Evolutionary conservation across 805 yeast species (phyloP).

Genomic region (Wickerhamomyces ciferrii): DNA sequence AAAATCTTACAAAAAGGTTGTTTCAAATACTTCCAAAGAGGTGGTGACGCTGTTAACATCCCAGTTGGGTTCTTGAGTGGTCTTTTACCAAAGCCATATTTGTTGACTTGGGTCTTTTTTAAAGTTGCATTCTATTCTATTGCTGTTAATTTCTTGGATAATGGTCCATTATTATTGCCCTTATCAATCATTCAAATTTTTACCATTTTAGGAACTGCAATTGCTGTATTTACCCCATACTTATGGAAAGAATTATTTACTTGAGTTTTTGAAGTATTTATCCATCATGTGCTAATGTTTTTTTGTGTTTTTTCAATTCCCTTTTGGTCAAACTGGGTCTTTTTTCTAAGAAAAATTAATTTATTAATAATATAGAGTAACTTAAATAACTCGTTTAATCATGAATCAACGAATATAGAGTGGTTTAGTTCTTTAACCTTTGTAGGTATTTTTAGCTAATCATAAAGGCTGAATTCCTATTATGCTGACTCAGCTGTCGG

Average conservation of each 20-base stretch:
- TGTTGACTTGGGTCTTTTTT: conserved; percentile 81
- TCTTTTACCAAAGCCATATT: conserved; percentile 65
- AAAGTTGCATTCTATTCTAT: conserved; percentile 86
- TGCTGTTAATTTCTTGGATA: conserved; percentile 55
- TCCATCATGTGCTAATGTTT: not conserved
- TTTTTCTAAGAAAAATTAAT: not conserved
- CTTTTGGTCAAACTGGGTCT: not conserved
- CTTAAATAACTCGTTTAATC: too few species aligned
- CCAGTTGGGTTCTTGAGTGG: conserved; percentile 88
- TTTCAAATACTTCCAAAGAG: conserved; percentile 76
- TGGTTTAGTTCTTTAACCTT: not conserved
- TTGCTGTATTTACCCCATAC: conserved; percentile 75
- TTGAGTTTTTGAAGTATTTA: not conserved
- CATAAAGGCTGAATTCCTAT: not conserved
- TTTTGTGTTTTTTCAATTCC: not conserved
- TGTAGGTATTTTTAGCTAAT: not conserved
- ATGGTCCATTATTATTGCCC: conserved; percentile 66
- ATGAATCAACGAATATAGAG: not conserved
- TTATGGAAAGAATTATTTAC: conserved; percentile 28
- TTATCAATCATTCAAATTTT: conserved; percentile 66
- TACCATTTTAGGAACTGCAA: conserved; percentile 67
- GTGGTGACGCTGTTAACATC: conserved; percentile 72
- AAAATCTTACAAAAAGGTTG: conserved; percentile 80
- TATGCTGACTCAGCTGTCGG: not conserved
- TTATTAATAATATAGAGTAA: not conserved